Evolutionary conservation across 1,139 yeast genomes (phyloP).

Genomic region (Blastobotrys petasosporus): DNA sequence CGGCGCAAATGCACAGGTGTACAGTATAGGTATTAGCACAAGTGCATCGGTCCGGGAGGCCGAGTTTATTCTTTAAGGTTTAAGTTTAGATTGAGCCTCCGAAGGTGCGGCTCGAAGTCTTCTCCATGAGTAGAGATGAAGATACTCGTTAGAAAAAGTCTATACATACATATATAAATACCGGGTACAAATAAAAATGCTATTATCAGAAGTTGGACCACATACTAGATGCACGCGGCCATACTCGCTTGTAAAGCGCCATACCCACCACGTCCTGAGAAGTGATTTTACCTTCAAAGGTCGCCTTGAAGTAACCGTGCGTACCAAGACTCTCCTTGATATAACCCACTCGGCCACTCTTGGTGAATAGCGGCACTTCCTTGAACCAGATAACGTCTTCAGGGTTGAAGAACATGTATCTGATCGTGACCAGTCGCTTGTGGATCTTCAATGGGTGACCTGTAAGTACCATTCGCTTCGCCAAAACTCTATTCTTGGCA

Average conservation of each 20-base stretch:
- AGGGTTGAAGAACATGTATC: constrained; percentile 95
- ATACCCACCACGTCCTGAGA: constrained; percentile 93
- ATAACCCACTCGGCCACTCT: constrained; percentile 86
- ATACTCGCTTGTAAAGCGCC: constrained; percentile 88
- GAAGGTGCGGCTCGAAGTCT: neutral
- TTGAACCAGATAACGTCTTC: constrained; percentile 88
- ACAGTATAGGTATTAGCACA: no score
- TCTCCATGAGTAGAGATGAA: neutral
- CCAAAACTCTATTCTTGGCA: constrained; percentile 77
- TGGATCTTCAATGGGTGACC: constrained; percentile 96
- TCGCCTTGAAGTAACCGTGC: constrained; percentile 96
- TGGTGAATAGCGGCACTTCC: constrained; percentile 87
- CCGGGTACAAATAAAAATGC: neutral
- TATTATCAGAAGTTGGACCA: constrained; percentile 5
- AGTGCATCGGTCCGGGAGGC: no score
- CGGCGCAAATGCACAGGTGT: no score
- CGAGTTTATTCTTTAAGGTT: no score
- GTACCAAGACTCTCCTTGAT: constrained; percentile 96
- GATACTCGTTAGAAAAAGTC: neutral
- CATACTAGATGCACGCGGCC: constrained; percentile 49
- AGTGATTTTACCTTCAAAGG: constrained; percentile 82
- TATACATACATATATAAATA: neutral
- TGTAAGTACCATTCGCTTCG: constrained; percentile 82
- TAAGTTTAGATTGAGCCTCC: no score
- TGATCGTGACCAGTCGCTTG: constrained; percentile 81